Base-by-base conservation (phyloP, 2,329 filamentous ascomycete species). In the Fusarium sp. region DNA sequence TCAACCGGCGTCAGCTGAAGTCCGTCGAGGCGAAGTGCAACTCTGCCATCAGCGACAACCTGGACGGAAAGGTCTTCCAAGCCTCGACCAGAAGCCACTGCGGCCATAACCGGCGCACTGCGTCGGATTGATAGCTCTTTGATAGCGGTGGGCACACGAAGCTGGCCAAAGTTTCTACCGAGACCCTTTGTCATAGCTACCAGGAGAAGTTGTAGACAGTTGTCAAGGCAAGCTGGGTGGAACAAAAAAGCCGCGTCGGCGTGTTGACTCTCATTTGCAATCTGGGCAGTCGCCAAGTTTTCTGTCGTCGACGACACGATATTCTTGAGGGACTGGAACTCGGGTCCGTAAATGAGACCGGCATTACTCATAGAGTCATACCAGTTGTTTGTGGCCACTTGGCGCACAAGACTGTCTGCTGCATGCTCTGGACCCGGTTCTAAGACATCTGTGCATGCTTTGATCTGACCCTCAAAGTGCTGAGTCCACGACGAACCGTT, bases 381-480 rank as follows among this genome's bases (percentile, higher is more conserved):
- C 46, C 46, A 48, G 6, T 30, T 12, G 30, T 28, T 6, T 1
- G 46, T 31, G n/a, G 46, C 28, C 31, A 48, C 46, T 4, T 28
- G 30, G 28, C 46, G 46, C 11, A 23, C 28, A 16, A 48, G n/a
- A n/a, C 7, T 5, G 13, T 23, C 11, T 0, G 46, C n/a, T 9
- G n/a, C 46, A 6, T n/a, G 28, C 11, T 13, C 23, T 4, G 34
- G 46, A 9, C n/a, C 31, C 13, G 46, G 46, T 30, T 9, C 28
- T 30, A 23, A 34, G 46, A 27, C 46, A 7, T 48, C 46, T 6
- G n/a, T 18, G 46, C 46, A 48, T 34, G 46, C 46, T 30, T 34
- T 34, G 30, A 48, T 12, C 46, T 48, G 46, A 10, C 46, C 46
- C 30, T 48, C 46, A 48, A 48, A 48, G 28, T 48, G 46, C 2